Base-by-base conservation (phyloP, 106 monocot species). In the Amphibolis antarctica region DNA sequence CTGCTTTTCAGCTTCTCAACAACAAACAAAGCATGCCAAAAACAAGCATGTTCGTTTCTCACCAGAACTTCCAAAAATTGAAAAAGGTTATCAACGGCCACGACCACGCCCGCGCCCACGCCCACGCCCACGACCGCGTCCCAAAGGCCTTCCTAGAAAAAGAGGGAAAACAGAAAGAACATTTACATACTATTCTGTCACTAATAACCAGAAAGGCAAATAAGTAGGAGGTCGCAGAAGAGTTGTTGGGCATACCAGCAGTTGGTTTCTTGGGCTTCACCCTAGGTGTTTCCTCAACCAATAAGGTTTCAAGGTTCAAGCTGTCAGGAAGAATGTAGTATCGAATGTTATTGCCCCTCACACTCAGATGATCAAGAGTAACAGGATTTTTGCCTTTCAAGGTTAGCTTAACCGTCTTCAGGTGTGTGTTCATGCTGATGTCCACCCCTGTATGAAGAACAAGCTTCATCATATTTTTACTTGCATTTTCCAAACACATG, bases 301-400 rank as follows among this genome's bases (percentile, higher is more conserved):
- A 64, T 51, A 93, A 68, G 3, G 93, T 93, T 67, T 93, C 88
- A 14, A 93, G 93, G 66, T 93, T 93, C 63, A 93, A 72, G 75
- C 93, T 93, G 77, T 93, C 88, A 42, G 88, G 93, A 13, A 93
- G 85, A 28, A 93, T 93, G 61, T 85, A 85, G 44, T 93, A 93
- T 10, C 93, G 76, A 24, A 93, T 93, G 49, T 93, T 88, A 74
- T 83, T 93, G 9, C 93, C 93, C 53, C 93, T 83, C 61, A 88
- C 88, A 61, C 93, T 88, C 18, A 93, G 70, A 58, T 93, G 93
- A 66, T 93, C 93, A 44, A 93, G 83, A 12, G 83, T 79, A 21
- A 93, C 76, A 15, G 93, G 93, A 67, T 88, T 93, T 51, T 93
- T 88, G 31, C 93, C 93, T 68, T 82, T 93, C 49, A 88, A 30